Percentiles rank a stretch among this genome's conserved stretches.
Conservation (phyloP, 2,329 filamentous ascomycete species). For the Camillea tinctor region DNA sequence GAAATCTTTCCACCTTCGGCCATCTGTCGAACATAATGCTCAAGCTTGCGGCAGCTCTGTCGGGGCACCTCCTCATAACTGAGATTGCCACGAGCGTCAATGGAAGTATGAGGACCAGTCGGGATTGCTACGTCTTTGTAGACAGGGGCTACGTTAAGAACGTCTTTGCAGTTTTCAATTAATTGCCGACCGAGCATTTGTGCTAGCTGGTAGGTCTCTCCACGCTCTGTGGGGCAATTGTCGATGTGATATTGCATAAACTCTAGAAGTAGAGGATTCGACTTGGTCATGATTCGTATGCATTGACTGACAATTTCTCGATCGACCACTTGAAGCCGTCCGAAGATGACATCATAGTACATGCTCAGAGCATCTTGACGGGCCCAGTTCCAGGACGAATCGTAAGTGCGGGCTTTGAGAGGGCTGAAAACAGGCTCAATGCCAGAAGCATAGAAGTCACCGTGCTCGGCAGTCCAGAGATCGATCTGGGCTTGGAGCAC, state of each 20-base stretch:
- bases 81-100: slow-evolving; percentile 89
- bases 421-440: slow-evolving; percentile 93
- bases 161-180: slow-evolving; percentile 96
- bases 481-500: slow-evolving; percentile 91
- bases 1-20: slow-evolving; percentile 97
- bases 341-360: slow-evolving; percentile 99
- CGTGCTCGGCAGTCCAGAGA: slow-evolving; percentile 92
- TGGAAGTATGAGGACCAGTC: slow-evolving; percentile 87
- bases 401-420: slow-evolving; percentile 93
- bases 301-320: slow-evolving; percentile 98
- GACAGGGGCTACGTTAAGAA: slow-evolving; percentile 76
- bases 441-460: slow-evolving; percentile 91
- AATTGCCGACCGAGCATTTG: slow-evolving; percentile 91
- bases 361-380: slow-evolving; percentile 95
- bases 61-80: slow-evolving; percentile 87
- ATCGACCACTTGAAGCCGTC: slow-evolving; percentile 86
- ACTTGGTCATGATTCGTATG: slow-evolving; percentile 99
- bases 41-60: slow-evolving; percentile 88
- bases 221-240: slow-evolving; percentile 93
- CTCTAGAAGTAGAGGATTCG: slow-evolving; percentile 90
- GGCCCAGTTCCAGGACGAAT: slow-evolving; percentile 99
- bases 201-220: slow-evolving; percentile 96
- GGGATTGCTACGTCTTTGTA: slow-evolving; percentile 96
- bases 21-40: slow-evolving; percentile 99
- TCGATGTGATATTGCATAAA: slow-evolving; percentile 99